phyloP scores from a whole-genome alignment of 352 stramenopile genomes.

The Globisporangium parvum region DNA sequence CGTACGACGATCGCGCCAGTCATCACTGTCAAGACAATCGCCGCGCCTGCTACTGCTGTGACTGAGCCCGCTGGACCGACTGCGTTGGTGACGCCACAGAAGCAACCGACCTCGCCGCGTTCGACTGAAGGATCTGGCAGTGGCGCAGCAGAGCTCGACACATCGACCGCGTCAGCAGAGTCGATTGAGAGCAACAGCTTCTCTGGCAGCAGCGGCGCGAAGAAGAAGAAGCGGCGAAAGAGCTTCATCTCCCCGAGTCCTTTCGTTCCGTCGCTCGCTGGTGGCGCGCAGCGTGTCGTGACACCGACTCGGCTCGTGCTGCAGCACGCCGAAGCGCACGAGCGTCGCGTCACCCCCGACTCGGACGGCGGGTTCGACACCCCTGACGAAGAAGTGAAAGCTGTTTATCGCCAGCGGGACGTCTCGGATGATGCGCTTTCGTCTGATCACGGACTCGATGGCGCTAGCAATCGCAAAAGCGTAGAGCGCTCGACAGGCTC shows the following conservation, averaged over 20 bases:
- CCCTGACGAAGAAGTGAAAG: conserved; percentile 4
- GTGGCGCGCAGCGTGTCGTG: conserved; percentile 51
- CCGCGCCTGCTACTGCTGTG: neutral
- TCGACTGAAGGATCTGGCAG: neutral
- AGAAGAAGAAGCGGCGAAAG: conserved; percentile 37
- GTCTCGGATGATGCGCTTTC: neutral
- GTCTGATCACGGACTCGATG: neutral
- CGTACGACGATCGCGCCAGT: neutral
- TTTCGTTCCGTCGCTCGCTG: conserved; percentile 35
- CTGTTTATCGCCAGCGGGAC: neutral
- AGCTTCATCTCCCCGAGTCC: conserved; percentile 45
- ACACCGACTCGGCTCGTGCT: conserved; percentile 28
- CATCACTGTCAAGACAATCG: neutral
- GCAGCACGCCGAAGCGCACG: neutral
- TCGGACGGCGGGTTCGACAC: conserved; percentile 15
- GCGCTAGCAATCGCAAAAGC: too few relatives aligned
- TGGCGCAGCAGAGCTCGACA: neutral
- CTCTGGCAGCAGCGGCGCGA: conserved; percentile 13
- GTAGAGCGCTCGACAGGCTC: too few relatives aligned
- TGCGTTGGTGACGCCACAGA: neutral
- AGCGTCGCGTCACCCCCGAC: neutral
- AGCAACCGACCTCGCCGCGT: neutral
- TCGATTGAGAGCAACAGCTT: conserved; percentile 4
- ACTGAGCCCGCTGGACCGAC: neutral
- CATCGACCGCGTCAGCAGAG: neutral